phyloP scores from a whole-genome alignment of 305 asterid genomes.

The Rubia peregrina region DNA sequence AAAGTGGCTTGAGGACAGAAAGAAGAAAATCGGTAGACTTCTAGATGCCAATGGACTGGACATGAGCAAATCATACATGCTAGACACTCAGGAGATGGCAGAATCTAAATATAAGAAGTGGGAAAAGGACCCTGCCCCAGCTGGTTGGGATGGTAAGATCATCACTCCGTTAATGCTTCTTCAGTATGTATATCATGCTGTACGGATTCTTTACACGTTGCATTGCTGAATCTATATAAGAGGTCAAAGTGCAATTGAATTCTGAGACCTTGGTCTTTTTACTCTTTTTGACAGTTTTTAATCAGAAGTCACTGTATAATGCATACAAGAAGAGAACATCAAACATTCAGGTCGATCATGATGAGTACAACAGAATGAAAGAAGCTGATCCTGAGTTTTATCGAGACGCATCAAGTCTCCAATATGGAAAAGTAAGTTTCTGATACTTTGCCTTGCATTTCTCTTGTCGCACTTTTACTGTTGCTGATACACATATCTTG shows the following conservation, averaged over 20 bases:
- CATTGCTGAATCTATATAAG: not conserved
- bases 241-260: not conserved
- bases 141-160: slow-evolving; percentile 88
- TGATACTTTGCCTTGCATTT: not conserved
- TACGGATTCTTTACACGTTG: not conserved
- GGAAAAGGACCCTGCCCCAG: slow-evolving; percentile 90
- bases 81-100: slow-evolving; percentile 79
- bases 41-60: slow-evolving; percentile 88
- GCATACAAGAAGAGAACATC: slow-evolving; percentile 85
- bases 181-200: not conserved
- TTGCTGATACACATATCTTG: slow-evolving; percentile 5
- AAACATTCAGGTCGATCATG: slow-evolving; percentile 50
- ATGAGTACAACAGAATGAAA: slow-evolving; percentile 68
- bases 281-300: slow-evolving; percentile 52
- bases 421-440: slow-evolving; percentile 71
- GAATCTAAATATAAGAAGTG: slow-evolving; percentile 77
- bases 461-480: not conserved
- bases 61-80: slow-evolving; percentile 83
- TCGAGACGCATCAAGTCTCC: slow-evolving; percentile 90
- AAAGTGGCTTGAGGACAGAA: slow-evolving; percentile 92
- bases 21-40: slow-evolving; percentile 78
- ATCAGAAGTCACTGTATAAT: slow-evolving; percentile 65
- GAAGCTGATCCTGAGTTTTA: slow-evolving; percentile 90
- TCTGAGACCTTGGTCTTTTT: not conserved
- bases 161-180: not conserved